Evolutionary conservation across 75 land plant genomes (phyloP), one percentile per base, ranked within the genome.

Genomic region (Larix kaempferi): DNA sequence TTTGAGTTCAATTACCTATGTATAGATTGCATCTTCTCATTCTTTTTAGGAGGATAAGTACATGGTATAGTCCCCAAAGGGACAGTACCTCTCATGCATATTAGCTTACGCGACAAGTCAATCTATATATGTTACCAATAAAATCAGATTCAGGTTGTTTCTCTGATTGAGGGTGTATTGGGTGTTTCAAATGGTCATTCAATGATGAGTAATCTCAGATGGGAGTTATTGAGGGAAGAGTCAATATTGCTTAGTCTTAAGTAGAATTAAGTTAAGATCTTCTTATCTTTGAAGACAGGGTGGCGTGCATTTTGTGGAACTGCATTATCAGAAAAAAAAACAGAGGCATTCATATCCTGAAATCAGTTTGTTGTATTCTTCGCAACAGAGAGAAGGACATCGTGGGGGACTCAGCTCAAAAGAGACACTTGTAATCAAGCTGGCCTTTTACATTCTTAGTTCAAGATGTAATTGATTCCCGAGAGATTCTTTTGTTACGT

Each of bases 1-100:
- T 66, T 26, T 66, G 71, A 33, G 71, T 66, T 66, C 71, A 66
- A 35, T 66, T 66, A 66, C 71, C 35, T 66, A 66, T 66, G 71
- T 66, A 66, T 33, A 66, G 71, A 66, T 66, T 66, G 71, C 29
- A 66, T 66, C 71, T 66, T 66, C 71, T 66, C 71, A 66, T 66
- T 66, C 71, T 66, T 66, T 66, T 17, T 66, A 66, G 71, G 26
- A 33, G 71, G 71, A 33, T 66, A 66, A 66, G 39, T 66, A 66
- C 71, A 29, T 66, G 71, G 71, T 66, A 66, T 66, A 35, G 71
- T 33, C 35, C 41, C 71, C 15, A 35, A 66, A 66, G 71, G 71
- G 39, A 66, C 35, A 16, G 19, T 39, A 66, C 71, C 29, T 37
- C 71, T 17, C 19, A 19, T 66, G 71, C 71, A 66, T 66, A 17